These are phyloP conservation scores for Macadamia tetraphylla DNA, from an alignment of 164 flowering plant genomes.

Conservation along the genomic window DNA sequence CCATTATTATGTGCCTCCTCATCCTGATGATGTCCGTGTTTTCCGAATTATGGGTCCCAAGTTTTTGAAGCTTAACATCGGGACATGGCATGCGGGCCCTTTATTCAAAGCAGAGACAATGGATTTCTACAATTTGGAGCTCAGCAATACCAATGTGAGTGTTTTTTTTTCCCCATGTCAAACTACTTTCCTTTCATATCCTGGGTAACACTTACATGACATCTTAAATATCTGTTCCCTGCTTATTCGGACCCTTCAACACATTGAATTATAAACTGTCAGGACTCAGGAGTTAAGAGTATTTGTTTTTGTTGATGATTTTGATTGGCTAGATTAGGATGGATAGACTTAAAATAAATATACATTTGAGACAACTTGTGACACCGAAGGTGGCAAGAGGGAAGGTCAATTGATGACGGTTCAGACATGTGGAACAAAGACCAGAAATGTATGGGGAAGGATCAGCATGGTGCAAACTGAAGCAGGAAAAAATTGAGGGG, in stretches of 20 bases:
- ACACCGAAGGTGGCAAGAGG: too few species aligned
- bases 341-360: too few species aligned
- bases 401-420: too few species aligned
- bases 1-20: conserved; percentile 72
- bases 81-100: conserved; percentile 99
- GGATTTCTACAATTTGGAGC: conserved; percentile 89
- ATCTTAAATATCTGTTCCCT: not conserved
- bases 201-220: not conserved
- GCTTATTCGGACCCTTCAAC: not conserved
- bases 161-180: not conserved
- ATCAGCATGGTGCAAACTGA: too few species aligned
- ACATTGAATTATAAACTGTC: too few species aligned
- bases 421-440: too few species aligned
- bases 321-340: too few species aligned
- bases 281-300: too few species aligned
- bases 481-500: too few species aligned
- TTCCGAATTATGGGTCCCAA: conserved; percentile 70
- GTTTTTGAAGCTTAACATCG: conserved; percentile 73
- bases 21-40: conserved; percentile 49
- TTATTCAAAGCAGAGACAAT: conserved; percentile 44
- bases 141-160: conserved; percentile 88
- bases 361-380: too few species aligned
- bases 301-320: not conserved
- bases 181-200: not conserved
- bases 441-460: too few species aligned